Evolutionary conservation across 2,329 filamentous ascomycete species (phyloP), one percentile per base, ranked within the genome.

Genomic region (Davidsoniella australis): DNA sequence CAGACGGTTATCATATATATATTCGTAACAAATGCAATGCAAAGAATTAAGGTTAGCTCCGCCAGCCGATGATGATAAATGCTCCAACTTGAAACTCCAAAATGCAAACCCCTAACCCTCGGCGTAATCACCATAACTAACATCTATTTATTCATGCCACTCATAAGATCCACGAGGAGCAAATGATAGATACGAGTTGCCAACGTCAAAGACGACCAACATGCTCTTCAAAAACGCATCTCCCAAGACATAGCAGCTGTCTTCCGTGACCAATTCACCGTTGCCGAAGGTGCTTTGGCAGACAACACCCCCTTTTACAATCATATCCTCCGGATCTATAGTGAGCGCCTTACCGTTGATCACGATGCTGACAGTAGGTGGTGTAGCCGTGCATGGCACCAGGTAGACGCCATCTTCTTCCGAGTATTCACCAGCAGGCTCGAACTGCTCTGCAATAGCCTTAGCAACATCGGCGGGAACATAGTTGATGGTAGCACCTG

Each of bases 181-280:
- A 58, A 70, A 67, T 5, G 65, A 62, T 62, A 71, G 65, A 57
- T 67, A 58, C 17, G 60, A 64, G 6, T 59, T 64, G 1, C 67
- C 67, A 14, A 68, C 58, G 51, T 71, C 67, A 54, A 69, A 70
- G 0, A 72, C 67, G 1, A 65, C 65, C 43, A 73, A 57, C 3
- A 69, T 67, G 48, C 69, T 73, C 56, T 71, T 66, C 53, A 75
- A 57, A 49, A 72, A 75, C 3, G 64, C 63, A 41, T 68, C 65
- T 0, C 71, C 70, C 33, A 74, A 57, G 17, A 73, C 67, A 52
- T 67, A 72, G 5, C 68, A 68, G 10, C 68, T 66, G 39, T 41
- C 23, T 2, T 18, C 20, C n/a, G 42, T 23, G 33, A 50, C 29
- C 5, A 41, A 24, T 5, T 42, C 48, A n/a, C 48, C 48, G 18